These are phyloP conservation scores for Ceratobasidium sp. DNA, from an alignment of 1,284 basidiomycete species.

Conservation along the genomic window DNA sequence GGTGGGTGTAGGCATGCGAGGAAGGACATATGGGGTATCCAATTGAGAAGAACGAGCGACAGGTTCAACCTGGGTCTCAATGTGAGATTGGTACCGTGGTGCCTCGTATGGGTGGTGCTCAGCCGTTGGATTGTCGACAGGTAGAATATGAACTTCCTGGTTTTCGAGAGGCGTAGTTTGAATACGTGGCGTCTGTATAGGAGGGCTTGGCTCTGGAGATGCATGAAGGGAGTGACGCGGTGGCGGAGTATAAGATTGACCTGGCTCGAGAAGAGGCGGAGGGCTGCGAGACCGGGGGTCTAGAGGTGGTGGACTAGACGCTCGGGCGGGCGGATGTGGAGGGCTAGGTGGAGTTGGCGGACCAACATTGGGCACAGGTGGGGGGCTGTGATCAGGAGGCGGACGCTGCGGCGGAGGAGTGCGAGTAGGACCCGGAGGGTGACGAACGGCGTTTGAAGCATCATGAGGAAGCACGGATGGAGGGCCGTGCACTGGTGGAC, in stretches of 20 bases:
- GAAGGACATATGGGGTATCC: constrained; percentile 35
- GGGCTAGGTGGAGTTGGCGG: background rate
- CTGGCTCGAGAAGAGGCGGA: constrained; percentile 8
- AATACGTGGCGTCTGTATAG: constrained; percentile 24
- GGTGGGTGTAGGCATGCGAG: constrained; percentile 29
- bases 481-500: background rate
- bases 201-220: constrained; percentile 26
- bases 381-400: background rate
- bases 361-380: background rate
- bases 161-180: constrained; percentile 11
- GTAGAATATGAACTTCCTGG: constrained; percentile 11
- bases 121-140: background rate
- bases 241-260: constrained; percentile 16
- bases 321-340: background rate
- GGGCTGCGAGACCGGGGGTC: constrained; percentile 22
- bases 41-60: constrained; percentile 1
- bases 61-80: constrained; percentile 3
- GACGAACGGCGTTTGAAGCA: no score
- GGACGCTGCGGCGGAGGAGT: background rate
- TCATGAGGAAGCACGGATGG: no score
- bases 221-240: background rate
- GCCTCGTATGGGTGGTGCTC: background rate
- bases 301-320: background rate
- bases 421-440: background rate
- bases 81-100: constrained; percentile 10